These are phyloP conservation scores for Teratosphaeria epicoccoides DNA, from an alignment of 2,329 filamentous ascomycete genomes.

Conservation along the genomic window DNA sequence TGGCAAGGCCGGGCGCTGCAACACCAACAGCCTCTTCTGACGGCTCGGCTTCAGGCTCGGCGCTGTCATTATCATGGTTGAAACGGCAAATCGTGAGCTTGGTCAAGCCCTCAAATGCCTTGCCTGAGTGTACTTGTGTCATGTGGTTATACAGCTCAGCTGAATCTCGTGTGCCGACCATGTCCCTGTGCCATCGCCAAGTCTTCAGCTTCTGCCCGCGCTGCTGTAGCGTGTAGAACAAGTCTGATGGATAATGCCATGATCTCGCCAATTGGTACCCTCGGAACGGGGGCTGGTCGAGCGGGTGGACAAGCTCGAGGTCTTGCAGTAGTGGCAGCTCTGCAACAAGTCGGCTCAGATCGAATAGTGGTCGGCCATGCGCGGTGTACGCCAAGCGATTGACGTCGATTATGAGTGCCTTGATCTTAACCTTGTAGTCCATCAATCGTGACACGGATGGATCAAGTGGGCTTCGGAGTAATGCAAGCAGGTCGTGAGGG, in stretches of 20 bases:
- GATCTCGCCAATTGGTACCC: conserved; percentile 38
- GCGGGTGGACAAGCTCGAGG: conserved; percentile 60
- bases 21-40: conserved; percentile 26
- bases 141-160: conserved; percentile 15
- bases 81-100: conserved; percentile 46
- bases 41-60: conserved; percentile 16
- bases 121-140: conserved; percentile 27
- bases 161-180: conserved; percentile 21
- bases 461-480: conserved; percentile 11
- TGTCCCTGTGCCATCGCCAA: conserved; percentile 44
- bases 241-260: conserved; percentile 57
- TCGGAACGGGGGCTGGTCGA: conserved; percentile 58
- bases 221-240: conserved; percentile 55
- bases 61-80: conserved; percentile 16
- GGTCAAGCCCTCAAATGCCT: conserved; percentile 44
- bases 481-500: conserved; percentile 23
- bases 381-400: conserved; percentile 46
- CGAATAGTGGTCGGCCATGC: conserved; percentile 43
- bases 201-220: conserved; percentile 36
- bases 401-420: conserved; percentile 59
- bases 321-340: conserved; percentile 56
- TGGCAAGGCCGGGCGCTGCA: conserved; percentile 23
- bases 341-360: conserved; percentile 49
- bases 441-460: conserved; percentile 21
- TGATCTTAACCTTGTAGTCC: conserved; percentile 62